Evolutionary conservation across 805 yeast species (phyloP).

Genomic region (Yarrowia osloensis): DNA sequence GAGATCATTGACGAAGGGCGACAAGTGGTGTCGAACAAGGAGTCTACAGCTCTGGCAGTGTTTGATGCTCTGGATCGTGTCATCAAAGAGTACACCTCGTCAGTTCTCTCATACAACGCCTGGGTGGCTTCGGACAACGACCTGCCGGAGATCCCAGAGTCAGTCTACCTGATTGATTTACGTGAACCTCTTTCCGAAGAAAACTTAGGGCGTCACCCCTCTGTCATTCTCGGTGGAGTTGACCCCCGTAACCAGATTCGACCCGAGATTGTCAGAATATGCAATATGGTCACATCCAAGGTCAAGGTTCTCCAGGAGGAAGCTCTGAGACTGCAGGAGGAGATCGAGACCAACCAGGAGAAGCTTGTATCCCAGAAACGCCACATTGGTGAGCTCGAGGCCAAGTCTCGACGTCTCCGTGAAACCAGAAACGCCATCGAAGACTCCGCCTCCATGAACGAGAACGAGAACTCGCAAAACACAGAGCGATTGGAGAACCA

Average conservation of each 20-base stretch:
- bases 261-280: constrained; percentile 47
- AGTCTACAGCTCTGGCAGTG: constrained; percentile 52
- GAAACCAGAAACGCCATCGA: constrained; percentile 21
- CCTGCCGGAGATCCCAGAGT: constrained; percentile 20
- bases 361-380: constrained; percentile 13
- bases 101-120: constrained; percentile 32
- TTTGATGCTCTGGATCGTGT: constrained; percentile 55
- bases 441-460: constrained; percentile 16
- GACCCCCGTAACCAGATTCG: constrained; percentile 46
- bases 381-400: constrained; percentile 16
- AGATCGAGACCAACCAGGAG: constrained; percentile 49
- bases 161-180: constrained; percentile 47
- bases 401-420: constrained; percentile 17
- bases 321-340: constrained; percentile 57
- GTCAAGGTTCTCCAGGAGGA: constrained; percentile 59
- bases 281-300: constrained; percentile 50
- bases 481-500: constrained; percentile 20
- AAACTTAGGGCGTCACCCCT: constrained; percentile 51
- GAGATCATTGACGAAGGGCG: constrained; percentile 51
- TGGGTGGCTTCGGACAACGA: constrained; percentile 24
- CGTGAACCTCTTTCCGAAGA: constrained; percentile 47
- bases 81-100: constrained; percentile 58
- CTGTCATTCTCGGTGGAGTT: constrained; percentile 45
- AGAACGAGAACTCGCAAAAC: constrained; percentile 22
- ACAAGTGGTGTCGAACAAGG: constrained; percentile 52